These are phyloP conservation scores for Microdochium paspali DNA, from an alignment of 2,329 filamentous ascomycete genomes.

Conservation along the genomic window DNA sequence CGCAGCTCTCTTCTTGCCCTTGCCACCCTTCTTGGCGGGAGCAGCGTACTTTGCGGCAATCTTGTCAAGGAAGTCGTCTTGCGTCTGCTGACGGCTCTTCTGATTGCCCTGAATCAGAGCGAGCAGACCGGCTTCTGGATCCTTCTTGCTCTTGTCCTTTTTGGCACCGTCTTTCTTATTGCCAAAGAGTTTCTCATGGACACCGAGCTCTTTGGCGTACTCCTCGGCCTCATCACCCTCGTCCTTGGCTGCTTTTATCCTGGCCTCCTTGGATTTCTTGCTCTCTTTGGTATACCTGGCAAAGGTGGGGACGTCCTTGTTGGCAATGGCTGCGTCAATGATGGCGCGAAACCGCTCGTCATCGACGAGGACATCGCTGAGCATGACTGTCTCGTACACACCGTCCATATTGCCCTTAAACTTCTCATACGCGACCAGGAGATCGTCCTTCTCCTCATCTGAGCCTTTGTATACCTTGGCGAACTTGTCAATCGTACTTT, in stretches of 20 bases:
- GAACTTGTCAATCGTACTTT: slow-evolving; percentile 67
- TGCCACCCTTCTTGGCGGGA: slow-evolving; percentile 31
- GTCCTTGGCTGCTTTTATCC: slow-evolving; percentile 51
- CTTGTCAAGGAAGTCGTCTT: slow-evolving; percentile 55
- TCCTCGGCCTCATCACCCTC: slow-evolving; percentile 68
- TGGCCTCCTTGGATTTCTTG: slow-evolving; percentile 50
- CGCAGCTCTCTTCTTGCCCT: slow-evolving; percentile 39
- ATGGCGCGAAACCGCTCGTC: slow-evolving; percentile 76
- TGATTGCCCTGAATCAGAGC: slow-evolving; percentile 68
- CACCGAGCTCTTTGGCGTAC: slow-evolving; percentile 64
- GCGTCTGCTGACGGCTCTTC: slow-evolving; percentile 37
- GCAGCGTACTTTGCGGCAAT: slow-evolving; percentile 69
- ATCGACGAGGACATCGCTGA: slow-evolving; percentile 74
- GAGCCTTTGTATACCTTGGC: slow-evolving; percentile 73
- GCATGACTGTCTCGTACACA: slow-evolving; percentile 77
- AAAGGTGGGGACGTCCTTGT: slow-evolving; percentile 56
- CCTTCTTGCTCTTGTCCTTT: slow-evolving; percentile 24
- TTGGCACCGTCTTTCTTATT: slow-evolving; percentile 36
- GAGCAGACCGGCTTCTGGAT: slow-evolving; percentile 45
- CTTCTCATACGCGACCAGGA: slow-evolving; percentile 68
- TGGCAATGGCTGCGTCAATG: slow-evolving; percentile 71
- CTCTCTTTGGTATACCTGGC: slow-evolving; percentile 64
- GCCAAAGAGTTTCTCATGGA: slow-evolving; percentile 60
- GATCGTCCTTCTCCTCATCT: slow-evolving; percentile 71
- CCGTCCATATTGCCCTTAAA: slow-evolving; percentile 65